phyloP scores from a whole-genome alignment of 2,329 filamentous ascomycete species.

The Mycosphaerella arachidis region DNA sequence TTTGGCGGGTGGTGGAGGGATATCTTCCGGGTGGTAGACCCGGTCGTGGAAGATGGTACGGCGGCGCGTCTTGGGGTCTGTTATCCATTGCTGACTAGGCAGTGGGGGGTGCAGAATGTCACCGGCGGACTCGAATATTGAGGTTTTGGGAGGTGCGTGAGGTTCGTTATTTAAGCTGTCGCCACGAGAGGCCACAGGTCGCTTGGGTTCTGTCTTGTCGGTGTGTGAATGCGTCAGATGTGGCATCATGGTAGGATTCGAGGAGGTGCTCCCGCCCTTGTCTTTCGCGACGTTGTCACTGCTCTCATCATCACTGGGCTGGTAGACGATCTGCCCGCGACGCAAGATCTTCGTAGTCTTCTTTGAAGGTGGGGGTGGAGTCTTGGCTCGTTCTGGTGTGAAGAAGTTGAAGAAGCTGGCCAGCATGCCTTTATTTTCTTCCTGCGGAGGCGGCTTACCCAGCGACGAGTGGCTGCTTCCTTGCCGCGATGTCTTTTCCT shows the following conservation, averaged over 20 bases:
- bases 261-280: constrained; percentile 20
- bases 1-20: constrained; percentile 68
- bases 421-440: constrained; percentile 37
- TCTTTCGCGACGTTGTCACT: constrained; percentile 20
- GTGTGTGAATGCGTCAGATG: constrained; percentile 21
- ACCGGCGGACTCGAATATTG: constrained; percentile 89
- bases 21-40: constrained; percentile 88
- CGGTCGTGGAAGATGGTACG: constrained; percentile 96
- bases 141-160: constrained; percentile 75
- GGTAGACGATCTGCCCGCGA: constrained; percentile 68
- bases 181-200: constrained; percentile 46
- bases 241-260: constrained; percentile 31
- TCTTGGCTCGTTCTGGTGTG: constrained; percentile 60
- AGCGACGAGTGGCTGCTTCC: constrained; percentile 23
- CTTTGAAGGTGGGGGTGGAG: constrained; percentile 26
- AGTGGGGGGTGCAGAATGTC: constrained; percentile 88
- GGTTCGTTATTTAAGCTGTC: constrained; percentile 46
- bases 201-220: constrained; percentile 30
- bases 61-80: constrained; percentile 74
- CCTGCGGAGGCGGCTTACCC: constrained; percentile 1
- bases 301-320: constrained; percentile 33
- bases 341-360: constrained; percentile 34
- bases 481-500: constrained; percentile 32
- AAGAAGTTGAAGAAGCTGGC: constrained; percentile 68
- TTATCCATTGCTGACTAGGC: constrained; percentile 73